Evolutionary conservation across 2,329 filamentous ascomycete species (phyloP).

Genomic region (Ophiobolus disseminans): DNA sequence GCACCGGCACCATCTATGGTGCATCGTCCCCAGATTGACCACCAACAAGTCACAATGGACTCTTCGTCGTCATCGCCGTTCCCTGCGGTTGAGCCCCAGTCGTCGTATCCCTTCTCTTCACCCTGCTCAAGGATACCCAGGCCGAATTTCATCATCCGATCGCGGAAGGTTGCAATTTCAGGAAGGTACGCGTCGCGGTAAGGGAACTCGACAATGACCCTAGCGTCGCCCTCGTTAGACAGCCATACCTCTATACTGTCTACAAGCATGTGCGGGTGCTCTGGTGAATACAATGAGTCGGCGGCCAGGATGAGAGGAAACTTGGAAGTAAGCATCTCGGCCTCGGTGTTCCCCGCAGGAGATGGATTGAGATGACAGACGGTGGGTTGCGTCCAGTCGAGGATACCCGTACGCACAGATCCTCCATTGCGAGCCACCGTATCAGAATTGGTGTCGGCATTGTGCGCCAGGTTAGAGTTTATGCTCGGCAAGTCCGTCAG

Average conservation of each 20-base stretch:
- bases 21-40: conserved; percentile 52
- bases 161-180: conserved; percentile 69
- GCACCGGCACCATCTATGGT: too few relatives aligned
- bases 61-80: conserved; percentile 58
- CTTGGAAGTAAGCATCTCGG: conserved; percentile 21
- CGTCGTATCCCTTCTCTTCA: conserved; percentile 71
- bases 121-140: conserved; percentile 66
- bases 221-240: conserved; percentile 61
- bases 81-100: conserved; percentile 65
- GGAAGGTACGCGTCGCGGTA: conserved; percentile 73
- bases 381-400: conserved; percentile 76
- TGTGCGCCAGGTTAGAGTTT: conserved; percentile 78
- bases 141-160: conserved; percentile 64
- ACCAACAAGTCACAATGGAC: conserved; percentile 70
- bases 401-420: conserved; percentile 65
- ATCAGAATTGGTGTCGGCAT: conserved; percentile 69
- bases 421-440: conserved; percentile 64
- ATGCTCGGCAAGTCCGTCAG: conserved; percentile 88
- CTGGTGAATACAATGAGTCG: conserved; percentile 85
- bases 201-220: conserved; percentile 81
- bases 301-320: conserved; percentile 76
- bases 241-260: conserved; percentile 74
- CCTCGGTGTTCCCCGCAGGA: conserved; percentile 5
- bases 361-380: conserved; percentile 43
- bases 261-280: conserved; percentile 78